Percentiles rank a stretch among this genome's conserved stretches.
phyloP scores from a whole-genome alignment of 192 early-diverging fungal genomes.

The Coemansia sp. region DNA sequence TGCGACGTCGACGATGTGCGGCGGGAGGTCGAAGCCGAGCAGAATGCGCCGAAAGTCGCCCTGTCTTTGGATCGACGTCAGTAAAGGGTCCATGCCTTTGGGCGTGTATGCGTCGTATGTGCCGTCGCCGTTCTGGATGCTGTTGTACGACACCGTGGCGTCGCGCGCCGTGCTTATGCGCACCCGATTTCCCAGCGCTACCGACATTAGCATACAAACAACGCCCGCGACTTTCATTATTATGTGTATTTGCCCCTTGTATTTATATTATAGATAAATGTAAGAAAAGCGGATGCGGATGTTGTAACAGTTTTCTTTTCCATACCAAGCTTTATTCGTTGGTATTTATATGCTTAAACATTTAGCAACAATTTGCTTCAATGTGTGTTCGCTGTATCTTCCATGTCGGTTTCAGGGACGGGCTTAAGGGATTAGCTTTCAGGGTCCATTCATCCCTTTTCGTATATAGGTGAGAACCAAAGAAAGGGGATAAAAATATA shows the following conservation, averaged over 20 bases:
- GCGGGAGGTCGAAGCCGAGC: constrained; percentile 33
- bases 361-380: background rate
- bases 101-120: constrained; percentile 12
- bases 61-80: constrained; percentile 14
- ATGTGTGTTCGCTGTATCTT: background rate
- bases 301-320: no score
- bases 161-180: constrained; percentile 18
- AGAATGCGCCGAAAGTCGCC: constrained; percentile 29
- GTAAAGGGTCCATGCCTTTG: constrained; percentile 18
- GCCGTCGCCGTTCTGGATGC: constrained; percentile 10
- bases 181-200: background rate
- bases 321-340: no score
- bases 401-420: background rate
- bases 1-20: background rate
- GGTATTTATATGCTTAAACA: no score
- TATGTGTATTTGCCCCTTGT: background rate
- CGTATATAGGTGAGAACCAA: no score
- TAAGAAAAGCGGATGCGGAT: background rate
- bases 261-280: background rate
- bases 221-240: background rate
- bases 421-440: background rate
- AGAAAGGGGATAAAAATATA: no score
- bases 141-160: constrained; percentile 29
- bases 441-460: no score
- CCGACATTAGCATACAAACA: background rate